Conservation (phyloP, 768 basidiomycete species). For the Boletus insuetus region DNA sequence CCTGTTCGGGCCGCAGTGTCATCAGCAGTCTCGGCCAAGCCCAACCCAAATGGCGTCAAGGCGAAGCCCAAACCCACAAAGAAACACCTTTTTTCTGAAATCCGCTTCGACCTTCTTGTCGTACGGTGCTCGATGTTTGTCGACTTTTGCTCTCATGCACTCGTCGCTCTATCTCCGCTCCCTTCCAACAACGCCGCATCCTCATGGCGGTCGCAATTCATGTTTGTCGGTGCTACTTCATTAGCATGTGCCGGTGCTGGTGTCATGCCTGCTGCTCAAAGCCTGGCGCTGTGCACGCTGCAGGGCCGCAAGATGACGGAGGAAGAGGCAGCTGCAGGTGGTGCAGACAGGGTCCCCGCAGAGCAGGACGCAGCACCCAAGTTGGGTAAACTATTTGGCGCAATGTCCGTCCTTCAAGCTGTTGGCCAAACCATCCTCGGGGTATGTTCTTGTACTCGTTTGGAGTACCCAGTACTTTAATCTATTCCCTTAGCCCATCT, state of each 20-base stretch:
- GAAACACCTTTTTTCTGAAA: slow-evolving; percentile 53
- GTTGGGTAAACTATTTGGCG: slow-evolving; percentile 65
- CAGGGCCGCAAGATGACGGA: slow-evolving; percentile 30
- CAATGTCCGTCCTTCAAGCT: slow-evolving; percentile 65
- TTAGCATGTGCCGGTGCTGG: slow-evolving; percentile 67
- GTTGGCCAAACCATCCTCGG: slow-evolving; percentile 60
- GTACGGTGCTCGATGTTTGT: slow-evolving; percentile 62
- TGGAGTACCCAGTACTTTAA: slow-evolving; percentile 10
- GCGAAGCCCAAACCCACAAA: slow-evolving; percentile 47
- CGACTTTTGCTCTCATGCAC: slow-evolving; percentile 61
- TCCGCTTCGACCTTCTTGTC: slow-evolving; percentile 67
- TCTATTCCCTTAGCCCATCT: slow-evolving; percentile 48
- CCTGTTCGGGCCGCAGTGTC: slow-evolving; percentile 28
- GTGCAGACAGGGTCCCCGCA: neutral
- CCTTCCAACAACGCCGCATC: slow-evolving; percentile 33
- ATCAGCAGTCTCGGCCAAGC: slow-evolving; percentile 3
- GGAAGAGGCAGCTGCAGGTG: slow-evolving; percentile 28
- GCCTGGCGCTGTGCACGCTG: slow-evolving; percentile 70
- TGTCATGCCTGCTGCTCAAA: slow-evolving; percentile 64
- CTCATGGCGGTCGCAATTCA: slow-evolving; percentile 31
- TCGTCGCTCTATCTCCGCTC: slow-evolving; percentile 53
- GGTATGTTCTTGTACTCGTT: slow-evolving; percentile 25
- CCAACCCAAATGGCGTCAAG: slow-evolving; percentile 8
- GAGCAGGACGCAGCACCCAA: slow-evolving; percentile 34
- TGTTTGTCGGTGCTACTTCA: slow-evolving; percentile 60